A percentile compares a stretch with the other conserved stretches of the same genome.
phyloP scores from a whole-genome alignment of 495 filamentous ascomycete genomes.

The Aspergillus steynii region DNA sequence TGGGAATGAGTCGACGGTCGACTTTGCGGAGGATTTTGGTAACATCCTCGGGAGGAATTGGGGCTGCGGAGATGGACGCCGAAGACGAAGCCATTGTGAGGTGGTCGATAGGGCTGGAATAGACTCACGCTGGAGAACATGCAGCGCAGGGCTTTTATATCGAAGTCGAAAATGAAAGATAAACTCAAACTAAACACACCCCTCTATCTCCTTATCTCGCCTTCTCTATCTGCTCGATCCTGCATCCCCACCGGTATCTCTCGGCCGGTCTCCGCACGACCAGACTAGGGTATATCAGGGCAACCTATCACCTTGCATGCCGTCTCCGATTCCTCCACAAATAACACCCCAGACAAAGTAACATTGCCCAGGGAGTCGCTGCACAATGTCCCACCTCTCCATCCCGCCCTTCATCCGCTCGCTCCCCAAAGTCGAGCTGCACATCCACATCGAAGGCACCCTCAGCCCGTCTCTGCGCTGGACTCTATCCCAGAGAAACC shows the following conservation, averaged over 20 bases:
- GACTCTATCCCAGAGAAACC: conserved; percentile 40
- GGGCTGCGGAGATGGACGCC: neutral
- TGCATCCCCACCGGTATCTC: too few relatives aligned
- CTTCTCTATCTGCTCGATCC: neutral
- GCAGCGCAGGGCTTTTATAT: too few relatives aligned
- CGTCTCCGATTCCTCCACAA: too few relatives aligned
- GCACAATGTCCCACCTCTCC: conserved; percentile 30
- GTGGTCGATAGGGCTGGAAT: neutral
- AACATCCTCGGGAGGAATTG: neutral
- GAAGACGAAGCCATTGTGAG: neutral
- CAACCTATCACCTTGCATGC: neutral
- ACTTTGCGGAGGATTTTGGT: conserved; percentile 35
- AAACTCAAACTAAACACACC: too few relatives aligned
- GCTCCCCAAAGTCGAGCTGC: conserved; percentile 45
- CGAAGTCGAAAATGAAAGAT: too few relatives aligned
- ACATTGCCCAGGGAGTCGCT: too few relatives aligned
- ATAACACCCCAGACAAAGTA: too few relatives aligned
- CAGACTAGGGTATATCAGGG: too few relatives aligned
- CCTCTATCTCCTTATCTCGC: neutral
- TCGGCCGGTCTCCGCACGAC: too few relatives aligned
- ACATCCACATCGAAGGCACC: conserved; percentile 48
- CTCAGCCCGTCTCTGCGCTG: conserved; percentile 39
- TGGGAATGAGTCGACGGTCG: conserved; percentile 48
- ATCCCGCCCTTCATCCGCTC: conserved; percentile 32
- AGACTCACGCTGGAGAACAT: neutral